Evolutionary conservation across 805 yeast genomes (phyloP).

Genomic region (Cyberlindnera xishuangbannaensis): DNA sequence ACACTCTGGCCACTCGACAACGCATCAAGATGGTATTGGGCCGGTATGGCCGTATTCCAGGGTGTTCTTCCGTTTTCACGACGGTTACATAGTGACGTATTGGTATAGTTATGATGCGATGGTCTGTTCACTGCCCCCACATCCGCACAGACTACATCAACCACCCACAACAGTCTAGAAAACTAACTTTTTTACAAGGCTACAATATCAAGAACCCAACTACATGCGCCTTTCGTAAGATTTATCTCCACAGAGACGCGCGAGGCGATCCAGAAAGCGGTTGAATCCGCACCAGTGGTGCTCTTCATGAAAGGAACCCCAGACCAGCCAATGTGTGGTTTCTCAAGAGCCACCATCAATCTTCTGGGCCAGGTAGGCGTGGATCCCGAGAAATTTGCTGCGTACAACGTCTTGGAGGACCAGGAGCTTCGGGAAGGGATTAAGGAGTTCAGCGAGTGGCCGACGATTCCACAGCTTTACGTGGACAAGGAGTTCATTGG

Average conservation of each 20-base stretch:
- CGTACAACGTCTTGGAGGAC: slow-evolving; percentile 93
- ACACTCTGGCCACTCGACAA: too few relatives aligned
- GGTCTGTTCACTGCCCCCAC: too few relatives aligned
- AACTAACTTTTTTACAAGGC: too few relatives aligned
- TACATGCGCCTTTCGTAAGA: too few relatives aligned
- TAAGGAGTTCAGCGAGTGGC: slow-evolving; percentile 96
- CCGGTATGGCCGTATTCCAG: too few relatives aligned
- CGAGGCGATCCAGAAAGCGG: slow-evolving; percentile 81
- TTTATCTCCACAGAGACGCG: slow-evolving; percentile 72
- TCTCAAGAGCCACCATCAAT: slow-evolving; percentile 91
- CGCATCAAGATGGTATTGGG: too few relatives aligned
- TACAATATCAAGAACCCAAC: too few relatives aligned
- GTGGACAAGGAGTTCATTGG: slow-evolving; percentile 90
- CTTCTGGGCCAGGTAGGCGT: slow-evolving; percentile 95
- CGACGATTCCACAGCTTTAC: slow-evolving; percentile 95
- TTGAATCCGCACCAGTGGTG: slow-evolving; percentile 87
- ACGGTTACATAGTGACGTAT: too few relatives aligned
- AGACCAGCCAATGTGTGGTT: slow-evolving; percentile 96
- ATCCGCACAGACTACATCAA: too few relatives aligned
- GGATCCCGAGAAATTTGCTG: slow-evolving; percentile 93
- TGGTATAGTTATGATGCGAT: too few relatives aligned
- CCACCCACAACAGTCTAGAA: too few relatives aligned
- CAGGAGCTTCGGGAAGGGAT: slow-evolving; percentile 91
- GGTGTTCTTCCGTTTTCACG: too few relatives aligned
- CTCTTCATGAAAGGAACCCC: slow-evolving; percentile 99